Evolutionary conservation across 257 asterid genomes (phyloP), one percentile per base, ranked within the genome.

Genomic region (Plantago major): DNA sequence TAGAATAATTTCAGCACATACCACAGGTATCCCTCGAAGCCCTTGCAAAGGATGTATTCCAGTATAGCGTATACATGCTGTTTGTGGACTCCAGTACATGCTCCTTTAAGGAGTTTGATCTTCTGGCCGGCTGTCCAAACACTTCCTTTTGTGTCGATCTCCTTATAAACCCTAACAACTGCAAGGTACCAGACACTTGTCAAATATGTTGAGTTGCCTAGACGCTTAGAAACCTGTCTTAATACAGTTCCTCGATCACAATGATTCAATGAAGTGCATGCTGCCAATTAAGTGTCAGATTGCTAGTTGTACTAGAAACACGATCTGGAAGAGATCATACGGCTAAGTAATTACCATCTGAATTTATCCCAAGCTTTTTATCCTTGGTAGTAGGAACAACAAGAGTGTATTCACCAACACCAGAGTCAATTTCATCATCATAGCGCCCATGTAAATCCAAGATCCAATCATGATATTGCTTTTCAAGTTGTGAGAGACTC

Each of bases 71-170:
- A 89, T 30, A 69, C 67, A 46, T 84, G 71, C 50, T 38, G 28
- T 3, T 62, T 79, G 45, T 79, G 84, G 58, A 62, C 68, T 44
- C 94, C 94, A 2, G 77, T 8, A 46, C 75, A 89, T 38, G 97
- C 97, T 62, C 97, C 97, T 70, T 72, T 86, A 11, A 82, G 57
- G 65, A 86, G 70, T 74, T 84, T 89, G 42, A 89, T 72, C 50
- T 71, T 77, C 73, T 84, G 84, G 22, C 95, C 97, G 37, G 95
- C 74, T 67, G 48, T 22, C 97, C 97, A 86, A 13, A 30, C 7
- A 19, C 6, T 55, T 50, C 80, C 95, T 70, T 70, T 84, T 73
- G 87, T 77, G 60, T 48, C n/a, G 52, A 89, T 70, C 63, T 42
- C 62, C 71, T 72, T 73, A 42, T 86, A 93, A 73, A 84, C 76